Evolutionary conservation across 345 rosid genomes (phyloP), one percentile per base, ranked within the genome.

Genomic region (Populus davidiana): DNA sequence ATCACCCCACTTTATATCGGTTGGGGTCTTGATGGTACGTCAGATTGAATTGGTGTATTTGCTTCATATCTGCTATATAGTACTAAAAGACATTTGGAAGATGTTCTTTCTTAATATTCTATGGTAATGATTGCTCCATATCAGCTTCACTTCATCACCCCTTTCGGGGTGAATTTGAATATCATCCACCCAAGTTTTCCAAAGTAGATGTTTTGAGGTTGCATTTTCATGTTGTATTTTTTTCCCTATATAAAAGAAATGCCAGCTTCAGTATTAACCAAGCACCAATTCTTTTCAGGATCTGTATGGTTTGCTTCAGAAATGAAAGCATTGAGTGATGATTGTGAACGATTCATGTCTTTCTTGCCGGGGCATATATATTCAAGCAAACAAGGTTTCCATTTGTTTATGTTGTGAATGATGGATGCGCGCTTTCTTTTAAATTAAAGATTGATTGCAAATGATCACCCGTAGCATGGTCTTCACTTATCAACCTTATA

Each of bases 261-360:
- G 66, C 50, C 67, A 49, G 17, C 43, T 56, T 70, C 20, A 59
- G 10, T 44, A 41, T 65, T 79, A 56, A 81, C 35, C 59, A 66
- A 65, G 27, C 67, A 67, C 67, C 63, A 63, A 66, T 54, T 16
- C 62, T 36, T 77, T 74, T 74, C 88, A 92, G 95, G 97, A 79
- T 92, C 97, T 1, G 81, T 88, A 36, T 92, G 93, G 97, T 92
- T 92, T 88, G 94, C 97, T 83, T 92, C 97, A 21, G 97, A 92
- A 86, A 92, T 92, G 97, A 92, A 92, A 87, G 97, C 97, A 71
- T 84, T 92, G 78, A 88, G 92, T 80, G 97, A 92, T 76, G 97
- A 91, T 72, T 92, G 97, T 86, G 94, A 91, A 77, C 87, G 78
- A 81, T 92, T 92, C 84, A 86, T 88, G 67, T 83, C 88, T 76